Percentiles rank a stretch among this genome's conserved stretches.
Conservation (phyloP, 2,329 filamentous ascomycete genomes). For the Colletotrichum horii region DNA sequence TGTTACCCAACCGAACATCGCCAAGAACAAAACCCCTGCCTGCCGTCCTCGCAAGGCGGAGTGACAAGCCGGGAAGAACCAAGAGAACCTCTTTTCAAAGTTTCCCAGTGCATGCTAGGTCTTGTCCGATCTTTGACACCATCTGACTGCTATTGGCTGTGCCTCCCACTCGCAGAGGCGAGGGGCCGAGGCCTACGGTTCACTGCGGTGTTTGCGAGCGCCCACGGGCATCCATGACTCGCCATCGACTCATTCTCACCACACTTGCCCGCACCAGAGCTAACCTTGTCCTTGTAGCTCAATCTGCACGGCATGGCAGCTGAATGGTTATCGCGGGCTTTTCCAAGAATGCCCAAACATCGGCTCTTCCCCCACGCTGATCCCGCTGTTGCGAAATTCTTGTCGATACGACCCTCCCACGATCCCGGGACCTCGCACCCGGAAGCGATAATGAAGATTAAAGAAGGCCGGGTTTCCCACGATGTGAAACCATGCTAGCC, state of each 20-base stretch:
- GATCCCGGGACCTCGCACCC: neutral
- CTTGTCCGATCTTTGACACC: neutral
- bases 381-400: neutral
- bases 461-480: neutral
- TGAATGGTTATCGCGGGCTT: neutral
- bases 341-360: neutral
- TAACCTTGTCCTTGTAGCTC: conserved; percentile 9
- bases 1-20: neutral
- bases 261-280: neutral
- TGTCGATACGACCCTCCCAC: neutral
- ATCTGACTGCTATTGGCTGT: neutral
- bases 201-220: neutral
- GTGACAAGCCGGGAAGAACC: neutral
- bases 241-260: neutral
- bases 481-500: neutral
- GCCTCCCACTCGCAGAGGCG: neutral
- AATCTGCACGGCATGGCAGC: neutral
- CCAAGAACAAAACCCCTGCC: neutral
- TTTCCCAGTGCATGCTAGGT: neutral
- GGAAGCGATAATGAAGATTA: neutral
- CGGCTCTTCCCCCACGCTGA: neutral
- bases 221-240: conserved; percentile 1
- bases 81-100: neutral
- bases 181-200: neutral
- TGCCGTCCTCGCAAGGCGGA: neutral